Percentiles rank a stretch among this genome's conserved stretches.
These are phyloP conservation scores for Agrostemma githago DNA, from an alignment of 148 eudicot genomes.

Conservation along the genomic window DNA sequence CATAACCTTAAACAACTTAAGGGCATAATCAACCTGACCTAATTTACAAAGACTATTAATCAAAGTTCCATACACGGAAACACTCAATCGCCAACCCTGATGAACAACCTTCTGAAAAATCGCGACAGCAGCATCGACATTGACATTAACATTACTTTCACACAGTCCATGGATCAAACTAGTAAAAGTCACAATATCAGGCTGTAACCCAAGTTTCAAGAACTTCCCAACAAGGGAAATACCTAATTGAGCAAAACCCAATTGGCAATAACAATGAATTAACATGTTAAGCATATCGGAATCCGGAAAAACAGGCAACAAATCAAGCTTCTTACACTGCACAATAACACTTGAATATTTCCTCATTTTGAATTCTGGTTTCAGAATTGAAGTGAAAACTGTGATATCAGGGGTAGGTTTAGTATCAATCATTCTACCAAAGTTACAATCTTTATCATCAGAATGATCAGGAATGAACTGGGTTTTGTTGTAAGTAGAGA, in stretches of 20 bases:
- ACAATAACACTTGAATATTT: background rate
- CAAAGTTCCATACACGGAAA: slow-evolving; percentile 1
- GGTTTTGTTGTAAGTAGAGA: background rate
- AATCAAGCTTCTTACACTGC: background rate
- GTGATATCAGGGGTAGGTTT: slow-evolving; percentile 12
- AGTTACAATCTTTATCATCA: slow-evolving; percentile 2
- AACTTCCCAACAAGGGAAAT: slow-evolving; percentile 21
- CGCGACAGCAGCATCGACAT: slow-evolving; percentile 3
- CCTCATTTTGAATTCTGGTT: background rate
- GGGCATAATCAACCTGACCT: slow-evolving; percentile 7
- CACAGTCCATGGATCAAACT: slow-evolving; percentile 16
- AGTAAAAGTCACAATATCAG: slow-evolving; percentile 16
- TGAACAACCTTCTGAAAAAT: slow-evolving; percentile 3
- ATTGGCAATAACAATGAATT: slow-evolving; percentile 17
- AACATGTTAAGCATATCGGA: slow-evolving; percentile 13
- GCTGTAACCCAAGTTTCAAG: slow-evolving; percentile 22
- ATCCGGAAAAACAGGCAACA: background rate
- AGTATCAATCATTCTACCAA: background rate
- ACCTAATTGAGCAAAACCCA: slow-evolving; percentile 13
- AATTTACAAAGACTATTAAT: slow-evolving; percentile 10
- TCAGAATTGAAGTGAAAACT: slow-evolving; percentile 10
- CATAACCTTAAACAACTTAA: slow-evolving; percentile 15
- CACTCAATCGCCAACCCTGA: slow-evolving; percentile 4
- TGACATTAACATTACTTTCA: slow-evolving; percentile 3
- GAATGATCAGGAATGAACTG: background rate